Conservation (phyloP, 2,329 filamentous ascomycete genomes). For the Stachybotrys chartarum region DNA sequence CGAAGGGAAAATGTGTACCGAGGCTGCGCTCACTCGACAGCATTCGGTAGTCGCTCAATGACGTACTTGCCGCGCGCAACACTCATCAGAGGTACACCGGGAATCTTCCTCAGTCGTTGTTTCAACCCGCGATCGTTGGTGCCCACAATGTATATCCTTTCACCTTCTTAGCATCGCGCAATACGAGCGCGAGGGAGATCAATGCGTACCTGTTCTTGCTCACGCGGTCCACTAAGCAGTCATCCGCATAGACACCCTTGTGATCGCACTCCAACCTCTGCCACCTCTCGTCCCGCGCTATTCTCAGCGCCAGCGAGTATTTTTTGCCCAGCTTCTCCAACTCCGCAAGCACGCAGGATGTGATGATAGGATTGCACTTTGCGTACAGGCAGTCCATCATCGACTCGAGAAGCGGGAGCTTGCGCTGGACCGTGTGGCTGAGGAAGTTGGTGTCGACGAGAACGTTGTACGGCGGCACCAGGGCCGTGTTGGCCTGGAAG, state of each 20-base stretch:
- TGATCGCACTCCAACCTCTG: slow-evolving; percentile 83
- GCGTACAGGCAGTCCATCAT: slow-evolving; percentile 87
- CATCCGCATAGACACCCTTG: slow-evolving; percentile 75
- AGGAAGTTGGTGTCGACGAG: slow-evolving; percentile 82
- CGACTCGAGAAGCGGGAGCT: slow-evolving; percentile 77
- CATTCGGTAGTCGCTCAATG: slow-evolving; percentile 84
- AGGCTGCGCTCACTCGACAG: slow-evolving; percentile 46
- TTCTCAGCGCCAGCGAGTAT: slow-evolving; percentile 77
- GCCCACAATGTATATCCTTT: slow-evolving; percentile 70
- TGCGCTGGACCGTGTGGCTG: slow-evolving; percentile 82
- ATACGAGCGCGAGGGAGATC: neutral
- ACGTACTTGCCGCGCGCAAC: slow-evolving; percentile 87
- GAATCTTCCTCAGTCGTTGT: slow-evolving; percentile 68
- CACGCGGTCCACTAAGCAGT: slow-evolving; percentile 56
- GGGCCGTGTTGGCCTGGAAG: slow-evolving; percentile 81
- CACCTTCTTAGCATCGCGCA: neutral
- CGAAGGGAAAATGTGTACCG: neutral
- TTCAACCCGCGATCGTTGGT: slow-evolving; percentile 77
- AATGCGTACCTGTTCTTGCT: neutral
- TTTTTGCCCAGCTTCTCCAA: slow-evolving; percentile 84
- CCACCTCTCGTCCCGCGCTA: slow-evolving; percentile 86
- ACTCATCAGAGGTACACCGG: slow-evolving; percentile 65
- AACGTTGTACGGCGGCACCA: slow-evolving; percentile 67
- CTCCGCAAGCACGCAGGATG: slow-evolving; percentile 69
- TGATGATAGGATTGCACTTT: slow-evolving; percentile 74